Conservation (phyloP, 805 yeast genomes). For the Zygosaccharomyces pseudorouxii region DNA sequence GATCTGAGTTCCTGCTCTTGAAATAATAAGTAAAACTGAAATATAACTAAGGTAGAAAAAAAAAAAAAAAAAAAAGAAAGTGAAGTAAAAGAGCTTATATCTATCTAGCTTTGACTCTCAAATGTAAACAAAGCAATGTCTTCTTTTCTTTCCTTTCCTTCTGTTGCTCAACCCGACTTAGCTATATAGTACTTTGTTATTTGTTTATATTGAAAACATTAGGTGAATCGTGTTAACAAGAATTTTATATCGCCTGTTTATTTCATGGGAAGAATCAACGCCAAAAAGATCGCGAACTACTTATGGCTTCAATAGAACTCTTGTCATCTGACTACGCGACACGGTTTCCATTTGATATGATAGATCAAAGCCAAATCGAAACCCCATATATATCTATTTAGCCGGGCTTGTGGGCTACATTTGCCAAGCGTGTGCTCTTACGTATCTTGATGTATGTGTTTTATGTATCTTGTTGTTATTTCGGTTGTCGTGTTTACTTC, state of each 20-base stretch:
- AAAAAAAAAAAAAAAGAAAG: neutral
- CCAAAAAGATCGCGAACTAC: conserved; percentile 3
- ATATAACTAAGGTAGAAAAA: neutral
- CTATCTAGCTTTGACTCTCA: no score
- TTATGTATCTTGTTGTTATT: neutral
- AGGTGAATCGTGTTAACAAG: conserved; percentile 3
- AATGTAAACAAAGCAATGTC: neutral
- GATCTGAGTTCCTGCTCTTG: conserved; percentile 1
- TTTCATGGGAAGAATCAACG: conserved; percentile 5
- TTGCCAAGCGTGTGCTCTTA: no score
- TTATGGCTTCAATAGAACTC: neutral
- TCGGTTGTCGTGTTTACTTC: neutral
- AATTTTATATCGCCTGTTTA: conserved; percentile 6
- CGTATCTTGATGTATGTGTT: neutral
- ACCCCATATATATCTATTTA: no score
- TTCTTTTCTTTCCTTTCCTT: neutral
- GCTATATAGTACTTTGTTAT: neutral
- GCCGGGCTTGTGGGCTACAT: no score
- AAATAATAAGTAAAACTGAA: neutral
- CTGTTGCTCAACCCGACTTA: neutral
- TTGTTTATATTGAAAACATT: neutral
- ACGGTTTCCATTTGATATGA: neutral
- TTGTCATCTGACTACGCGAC: neutral
- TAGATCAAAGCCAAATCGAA: neutral
- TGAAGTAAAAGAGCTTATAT: neutral